Evolutionary conservation across 768 basidiomycete species (phyloP), one percentile per base, ranked within the genome.

Genomic region (Mycena latifolia): DNA sequence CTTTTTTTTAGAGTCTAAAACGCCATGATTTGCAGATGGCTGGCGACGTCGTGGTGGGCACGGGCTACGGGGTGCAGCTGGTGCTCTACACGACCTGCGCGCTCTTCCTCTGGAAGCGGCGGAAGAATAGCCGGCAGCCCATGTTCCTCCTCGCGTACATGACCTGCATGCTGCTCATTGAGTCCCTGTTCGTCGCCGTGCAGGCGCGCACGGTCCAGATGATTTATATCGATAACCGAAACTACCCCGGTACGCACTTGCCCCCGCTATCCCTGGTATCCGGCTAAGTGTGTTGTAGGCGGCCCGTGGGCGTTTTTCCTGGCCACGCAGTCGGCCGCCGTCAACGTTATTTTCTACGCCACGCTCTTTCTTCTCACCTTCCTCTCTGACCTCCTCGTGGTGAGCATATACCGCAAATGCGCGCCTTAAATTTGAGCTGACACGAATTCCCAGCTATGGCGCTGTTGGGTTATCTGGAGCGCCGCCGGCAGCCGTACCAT

Each of bases 241-340:
- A 80, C 60, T 82, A 76, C 55, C 79, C 81, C 37, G 79, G 75
- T 61, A 29, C 33, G 58, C 29, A 22, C 10, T 39, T 14, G 33
- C 33, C 57, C 55, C 25, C 17, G 31, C 28, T 14, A 33, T 33
- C 31, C n/a, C 1, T 3, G 20, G 10, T 2, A 33, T 50, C 11
- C 18, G 33, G 0, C n/a, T 64, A 2, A 31, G 2, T 9, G 20
- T 20, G 18, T 3, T 37, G 3, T 52, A 48, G 76, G 24, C 25
- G 83, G 83, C 5, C 83, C 84, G 18, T 83, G 83, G 82, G 59
- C 60, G 31, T 84, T 81, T 71, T 83, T 85, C 72, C 72, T 83
- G 25, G 76, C 69, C 31, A 80, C 81, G 0, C 82, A 81, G 67
- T 71, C 80, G 53, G 77, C 81, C 10, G 71, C 80, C 0, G 76